These are phyloP conservation scores for Vararia minispora DNA, from an alignment of 768 basidiomycete genomes.

Conservation along the genomic window DNA sequence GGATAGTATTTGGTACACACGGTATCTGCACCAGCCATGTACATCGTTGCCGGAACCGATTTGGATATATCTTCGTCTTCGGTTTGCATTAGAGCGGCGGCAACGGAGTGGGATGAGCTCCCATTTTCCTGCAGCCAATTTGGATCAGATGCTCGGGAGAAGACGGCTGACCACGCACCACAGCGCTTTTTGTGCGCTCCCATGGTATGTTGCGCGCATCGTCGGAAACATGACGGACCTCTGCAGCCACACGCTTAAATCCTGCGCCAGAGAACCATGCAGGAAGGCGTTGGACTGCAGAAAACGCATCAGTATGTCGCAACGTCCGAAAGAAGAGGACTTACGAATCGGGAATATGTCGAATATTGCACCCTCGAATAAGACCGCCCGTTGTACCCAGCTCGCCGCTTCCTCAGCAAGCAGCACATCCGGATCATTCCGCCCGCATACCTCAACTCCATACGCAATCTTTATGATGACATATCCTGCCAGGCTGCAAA, in stretches of 20 bases:
- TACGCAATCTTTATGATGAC: conserved; percentile 32
- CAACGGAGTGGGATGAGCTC: conserved; percentile 2
- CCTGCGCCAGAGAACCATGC: conserved; percentile 20
- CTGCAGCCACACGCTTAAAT: conserved; percentile 15
- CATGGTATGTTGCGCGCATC: conserved; percentile 15
- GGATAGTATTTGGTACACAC: not conserved
- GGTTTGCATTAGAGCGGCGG: conserved; percentile 1
- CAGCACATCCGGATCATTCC: conserved; percentile 33
- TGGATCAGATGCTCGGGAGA: no score
- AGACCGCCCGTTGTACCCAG: conserved; percentile 22
- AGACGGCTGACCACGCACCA: conserved; percentile 15
- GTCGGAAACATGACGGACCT: conserved; percentile 9
- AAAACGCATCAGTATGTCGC: not conserved
- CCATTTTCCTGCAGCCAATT: conserved; percentile 1
- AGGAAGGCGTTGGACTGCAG: conserved; percentile 17
- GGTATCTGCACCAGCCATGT: not conserved
- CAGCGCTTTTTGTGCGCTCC: conserved; percentile 13
- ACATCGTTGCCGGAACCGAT: conserved; percentile 4
- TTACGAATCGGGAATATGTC: conserved; percentile 24
- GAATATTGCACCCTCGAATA: conserved; percentile 33
- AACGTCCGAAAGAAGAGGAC: conserved; percentile 5
- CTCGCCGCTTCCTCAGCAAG: conserved; percentile 29
- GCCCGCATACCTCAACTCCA: conserved; percentile 29
- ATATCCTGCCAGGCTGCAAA: conserved; percentile 26
- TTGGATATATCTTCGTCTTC: conserved; percentile 5